Base-by-base conservation (phyloP, 352 stramenopile species). In the Globisporangium acanthophoron region DNA sequence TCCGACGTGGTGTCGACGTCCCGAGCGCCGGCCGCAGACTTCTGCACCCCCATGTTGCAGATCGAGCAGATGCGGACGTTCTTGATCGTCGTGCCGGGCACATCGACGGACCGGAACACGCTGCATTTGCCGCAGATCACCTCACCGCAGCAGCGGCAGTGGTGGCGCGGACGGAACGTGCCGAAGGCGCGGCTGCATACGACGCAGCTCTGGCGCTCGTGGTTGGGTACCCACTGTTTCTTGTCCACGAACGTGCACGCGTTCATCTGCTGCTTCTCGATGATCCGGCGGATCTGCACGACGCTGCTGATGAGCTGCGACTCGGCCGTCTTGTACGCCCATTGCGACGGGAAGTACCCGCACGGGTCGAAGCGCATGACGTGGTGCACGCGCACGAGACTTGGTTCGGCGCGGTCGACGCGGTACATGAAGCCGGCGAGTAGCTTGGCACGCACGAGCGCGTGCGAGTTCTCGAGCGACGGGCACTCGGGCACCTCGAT, bases 51-150 rank as follows among this genome's bases (percentile, higher is more conserved):
- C 74, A 92, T 92, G 59, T 92, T 92, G 67, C 83, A 92, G 37
- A 91, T 71, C 3, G 81, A 89, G 66, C 83, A 95, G 47, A 93
- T 86, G 39, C 84, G 83, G 58, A 93, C 78, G 61, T 89, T 91
- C 69, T 88, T 86, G 58, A 94, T 69, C 29, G 73, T 90, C 7
- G 81, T 88, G 50, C 81, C 85, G 11, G 85, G 85, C 24, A 95
- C 76, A 48, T 95, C 82, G 8, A 92, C 79, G n/a, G 68, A 73
- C 60, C 84, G 81, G 62, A 92, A 87, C 18, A 95, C 66, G 58
- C 77, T 90, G 68, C 85, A 95, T 62, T 95, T 95, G 40, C 81
- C 78, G 56, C 85, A 95, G 49, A 95, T 93, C 31, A 95, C 83
- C 60, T 95, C 85, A n/a, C 85, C 85, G 50, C 85, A 95, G 62